Evolutionary conservation across 331 rosid genomes (phyloP).

Genomic region (Pyracantha coccinea): DNA sequence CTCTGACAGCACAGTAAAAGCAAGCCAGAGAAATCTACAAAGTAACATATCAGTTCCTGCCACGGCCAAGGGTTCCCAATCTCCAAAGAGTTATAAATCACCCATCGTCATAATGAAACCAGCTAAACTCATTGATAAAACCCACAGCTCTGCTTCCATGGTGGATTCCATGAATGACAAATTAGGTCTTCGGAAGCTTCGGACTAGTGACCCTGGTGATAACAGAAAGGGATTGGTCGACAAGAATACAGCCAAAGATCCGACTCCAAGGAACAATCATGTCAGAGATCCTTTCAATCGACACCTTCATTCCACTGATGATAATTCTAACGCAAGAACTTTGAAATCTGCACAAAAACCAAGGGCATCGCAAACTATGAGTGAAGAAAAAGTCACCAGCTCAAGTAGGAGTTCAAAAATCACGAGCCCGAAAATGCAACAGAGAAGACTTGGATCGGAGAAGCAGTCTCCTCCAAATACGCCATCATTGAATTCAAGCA

Average conservation of each 20-base stretch:
- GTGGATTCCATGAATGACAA: slow-evolving; percentile 19
- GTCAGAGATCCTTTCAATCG: slow-evolving; percentile 24
- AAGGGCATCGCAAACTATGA: slow-evolving; percentile 19
- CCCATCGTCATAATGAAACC: slow-evolving; percentile 59
- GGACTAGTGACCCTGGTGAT: slow-evolving; percentile 16
- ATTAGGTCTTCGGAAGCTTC: slow-evolving; percentile 19
- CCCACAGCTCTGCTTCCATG: slow-evolving; percentile 19
- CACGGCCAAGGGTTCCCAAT: slow-evolving; percentile 21
- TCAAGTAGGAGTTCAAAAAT: slow-evolving; percentile 26
- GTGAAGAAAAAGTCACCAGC: slow-evolving; percentile 28
- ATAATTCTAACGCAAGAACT: slow-evolving; percentile 22
- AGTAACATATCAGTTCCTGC: slow-evolving; percentile 13
- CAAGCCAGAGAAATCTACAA: slow-evolving; percentile 34
- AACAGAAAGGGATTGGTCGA: slow-evolving; percentile 33
- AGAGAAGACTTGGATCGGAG: slow-evolving; percentile 47
- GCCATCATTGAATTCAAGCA: slow-evolving; percentile 37
- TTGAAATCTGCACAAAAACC: slow-evolving; percentile 33
- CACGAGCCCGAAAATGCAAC: slow-evolving; percentile 52
- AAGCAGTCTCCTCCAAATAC: slow-evolving; percentile 43
- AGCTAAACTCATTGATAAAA: slow-evolving; percentile 36
- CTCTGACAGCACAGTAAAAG: slow-evolving; percentile 26
- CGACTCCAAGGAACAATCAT: slow-evolving; percentile 23
- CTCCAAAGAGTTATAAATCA: slow-evolving; percentile 27
- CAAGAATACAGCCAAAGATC: slow-evolving; percentile 25
- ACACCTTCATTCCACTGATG: slow-evolving; percentile 24